Conservation (phyloP, 2,329 filamentous ascomycete species). For the Nannizziopsis barbatae region DNA sequence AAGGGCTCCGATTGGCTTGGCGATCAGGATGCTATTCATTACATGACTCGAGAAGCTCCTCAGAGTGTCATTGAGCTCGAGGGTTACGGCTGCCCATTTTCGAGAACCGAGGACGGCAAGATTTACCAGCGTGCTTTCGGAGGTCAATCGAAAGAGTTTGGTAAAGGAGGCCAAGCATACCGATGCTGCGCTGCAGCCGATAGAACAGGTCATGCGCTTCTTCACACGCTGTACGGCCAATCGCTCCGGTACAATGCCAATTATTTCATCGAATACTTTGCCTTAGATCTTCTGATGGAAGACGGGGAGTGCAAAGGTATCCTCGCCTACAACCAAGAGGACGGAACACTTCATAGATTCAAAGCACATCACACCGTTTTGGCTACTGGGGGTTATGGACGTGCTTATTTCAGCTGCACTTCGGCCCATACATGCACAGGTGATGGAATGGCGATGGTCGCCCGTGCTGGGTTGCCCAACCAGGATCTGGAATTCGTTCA, state of each 20-base stretch:
- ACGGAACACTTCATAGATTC: slow-evolving; percentile 95
- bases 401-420: slow-evolving; percentile 96
- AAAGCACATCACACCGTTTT: slow-evolving; percentile 92
- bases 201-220: slow-evolving; percentile 89
- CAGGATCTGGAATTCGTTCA: slow-evolving; percentile 99
- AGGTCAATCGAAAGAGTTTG: slow-evolving; percentile 88
- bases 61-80: slow-evolving; percentile 46
- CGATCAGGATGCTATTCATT: slow-evolving; percentile 50
- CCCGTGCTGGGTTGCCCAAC: slow-evolving; percentile 91
- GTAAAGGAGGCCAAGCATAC: slow-evolving; percentile 97
- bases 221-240: slow-evolving; percentile 97
- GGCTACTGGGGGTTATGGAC: slow-evolving; percentile 93
- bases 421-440: slow-evolving; percentile 97
- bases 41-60: slow-evolving; percentile 48
- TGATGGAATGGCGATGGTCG: slow-evolving; percentile 99
- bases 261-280: slow-evolving; percentile 99
- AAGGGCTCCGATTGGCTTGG: slow-evolving; percentile 50
- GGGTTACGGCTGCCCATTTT: slow-evolving; percentile 46
- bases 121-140: slow-evolving; percentile 67
- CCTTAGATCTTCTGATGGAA: slow-evolving; percentile 93
- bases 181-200: slow-evolving; percentile 93
- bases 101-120: slow-evolving; percentile 25
- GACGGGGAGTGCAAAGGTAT: slow-evolving; percentile 94
- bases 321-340: slow-evolving; percentile 96
- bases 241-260: slow-evolving; percentile 96